Conservation (phyloP, 1,139 yeast species). For the Debaryomyces sp. region DNA sequence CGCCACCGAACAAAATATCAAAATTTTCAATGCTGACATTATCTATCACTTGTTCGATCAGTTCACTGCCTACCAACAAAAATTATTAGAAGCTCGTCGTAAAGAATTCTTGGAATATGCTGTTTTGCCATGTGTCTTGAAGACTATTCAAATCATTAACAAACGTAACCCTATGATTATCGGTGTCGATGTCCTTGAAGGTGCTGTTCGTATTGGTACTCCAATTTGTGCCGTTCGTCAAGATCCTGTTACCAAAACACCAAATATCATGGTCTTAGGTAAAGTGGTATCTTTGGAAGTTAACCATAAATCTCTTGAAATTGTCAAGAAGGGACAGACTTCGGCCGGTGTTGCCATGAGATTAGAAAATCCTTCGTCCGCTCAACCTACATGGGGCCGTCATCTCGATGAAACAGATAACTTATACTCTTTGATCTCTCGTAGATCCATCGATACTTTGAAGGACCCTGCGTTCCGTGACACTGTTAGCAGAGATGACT, state of each 20-base stretch:
- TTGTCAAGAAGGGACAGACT: slow-evolving; percentile 92
- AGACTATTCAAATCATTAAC: slow-evolving; percentile 94
- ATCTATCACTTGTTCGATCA: slow-evolving; percentile 96
- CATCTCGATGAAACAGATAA: slow-evolving; percentile 93
- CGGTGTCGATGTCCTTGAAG: slow-evolving; percentile 97
- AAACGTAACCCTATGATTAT: slow-evolving; percentile 99
- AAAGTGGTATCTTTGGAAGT: slow-evolving; percentile 89
- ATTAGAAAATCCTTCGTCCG: slow-evolving; percentile 87
- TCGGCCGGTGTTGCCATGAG: slow-evolving; percentile 99
- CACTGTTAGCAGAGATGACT: slow-evolving; percentile 90
- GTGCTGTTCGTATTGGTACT: slow-evolving; percentile 86
- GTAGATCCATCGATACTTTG: slow-evolving; percentile 93
- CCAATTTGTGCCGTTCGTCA: slow-evolving; percentile 93
- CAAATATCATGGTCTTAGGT: slow-evolving; percentile 75
- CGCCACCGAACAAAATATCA: slow-evolving; percentile 89
- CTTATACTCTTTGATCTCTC: slow-evolving; percentile 81
- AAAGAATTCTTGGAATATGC: slow-evolving; percentile 88
- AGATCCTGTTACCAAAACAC: slow-evolving; percentile 83
- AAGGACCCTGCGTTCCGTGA: slow-evolving; percentile 98
- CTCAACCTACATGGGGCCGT: slow-evolving; percentile 98
- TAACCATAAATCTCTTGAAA: slow-evolving; percentile 80
- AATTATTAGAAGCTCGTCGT: slow-evolving; percentile 87
- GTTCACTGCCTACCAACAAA: slow-evolving; percentile 88
- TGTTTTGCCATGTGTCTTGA: slow-evolving; percentile 91
- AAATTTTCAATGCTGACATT: slow-evolving; percentile 92